Base-by-base conservation (phyloP, 345 rosid species). In the Eucalyptus grandis region DNA sequence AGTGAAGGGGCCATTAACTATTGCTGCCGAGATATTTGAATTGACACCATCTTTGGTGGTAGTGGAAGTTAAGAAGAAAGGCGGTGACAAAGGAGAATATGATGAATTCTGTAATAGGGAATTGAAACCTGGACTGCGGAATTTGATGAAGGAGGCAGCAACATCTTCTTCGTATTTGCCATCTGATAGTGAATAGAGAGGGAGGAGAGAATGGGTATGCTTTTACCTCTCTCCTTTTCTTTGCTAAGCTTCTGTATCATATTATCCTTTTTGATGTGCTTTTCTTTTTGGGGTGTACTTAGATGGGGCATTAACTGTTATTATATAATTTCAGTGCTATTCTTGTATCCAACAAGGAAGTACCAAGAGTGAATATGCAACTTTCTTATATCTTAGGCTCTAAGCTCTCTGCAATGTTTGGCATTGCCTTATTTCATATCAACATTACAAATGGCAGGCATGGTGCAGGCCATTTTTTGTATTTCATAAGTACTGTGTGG, bases 11-110 rank as follows among this genome's bases (percentile, higher is more conserved):
- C 96, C 96, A 2, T 89, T 95, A 89, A 91, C 96, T 21, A 93
- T 95, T 85, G 95, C 94, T 3, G 96, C 96, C 11, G 97, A 95
- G 94, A 95, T 95, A 77, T 95, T 95, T 49, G 96, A 95, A 90
- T 77, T 95, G 82, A 96, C 96, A 22, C 90, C 97, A 40, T 87
- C 90, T 30, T 92, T 97, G 93, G 97, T 94, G 83, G 96, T 97
- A 50, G 95, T 97, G 89, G 98, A 97, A 92, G 96, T 96, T 60
- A 97, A 93, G 96, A 96, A 95, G 96, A 96, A 95, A 93, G 96
- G 97, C 58, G 99, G 99, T 27, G 94, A 96, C 53, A 94, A 54
- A 91, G 95, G 93, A 87, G 99, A 97, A 91, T 97, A 95, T 31
- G 99, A 96, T 62, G 99, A 96, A 31, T 97, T 97, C 54, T 96